These are phyloP conservation scores for Torrubiellomyces zombiae DNA, from an alignment of 2,329 filamentous ascomycete genomes.

Conservation along the genomic window DNA sequence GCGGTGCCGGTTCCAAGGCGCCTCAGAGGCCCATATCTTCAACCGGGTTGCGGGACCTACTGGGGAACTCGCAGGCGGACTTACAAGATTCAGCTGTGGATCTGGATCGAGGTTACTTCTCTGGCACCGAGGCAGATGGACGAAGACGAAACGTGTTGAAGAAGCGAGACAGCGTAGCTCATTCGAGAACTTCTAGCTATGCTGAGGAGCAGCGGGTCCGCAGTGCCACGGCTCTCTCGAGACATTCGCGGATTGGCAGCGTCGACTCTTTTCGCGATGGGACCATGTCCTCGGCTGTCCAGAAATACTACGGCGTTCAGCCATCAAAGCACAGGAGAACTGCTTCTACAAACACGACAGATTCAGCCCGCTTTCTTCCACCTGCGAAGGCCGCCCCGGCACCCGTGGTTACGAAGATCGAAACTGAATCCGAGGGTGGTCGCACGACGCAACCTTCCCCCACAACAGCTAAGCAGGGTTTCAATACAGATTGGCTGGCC, in stretches of 20 bases:
- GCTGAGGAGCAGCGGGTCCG: slow-evolving; percentile 55
- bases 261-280: slow-evolving; percentile 55
- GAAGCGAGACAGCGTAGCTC: slow-evolving; percentile 49
- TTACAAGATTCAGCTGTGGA: slow-evolving; percentile 38
- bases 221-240: slow-evolving; percentile 46
- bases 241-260: slow-evolving; percentile 66
- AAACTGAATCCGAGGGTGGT: slow-evolving; percentile 25
- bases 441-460: slow-evolving; percentile 22
- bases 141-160: slow-evolving; percentile 64
- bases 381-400: slow-evolving; percentile 36
- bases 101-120: slow-evolving; percentile 82
- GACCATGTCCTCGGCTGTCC: slow-evolving; percentile 41
- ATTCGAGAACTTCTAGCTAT: slow-evolving; percentile 61
- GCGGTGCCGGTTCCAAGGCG: slow-evolving; percentile 24
- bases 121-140: slow-evolving; percentile 67
- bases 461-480: slow-evolving; percentile 22
- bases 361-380: slow-evolving; percentile 33
- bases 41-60: slow-evolving; percentile 29
- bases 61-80: slow-evolving; percentile 18
- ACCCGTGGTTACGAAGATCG: slow-evolving; percentile 44
- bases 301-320: slow-evolving; percentile 50
- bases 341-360: slow-evolving; percentile 40
- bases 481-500: slow-evolving; percentile 40
- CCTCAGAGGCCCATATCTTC: slow-evolving; percentile 33
- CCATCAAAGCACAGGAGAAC: slow-evolving; percentile 37